Conservation (phyloP, 192 early-diverging fungal genomes). For the Podila verticillata region DNA sequence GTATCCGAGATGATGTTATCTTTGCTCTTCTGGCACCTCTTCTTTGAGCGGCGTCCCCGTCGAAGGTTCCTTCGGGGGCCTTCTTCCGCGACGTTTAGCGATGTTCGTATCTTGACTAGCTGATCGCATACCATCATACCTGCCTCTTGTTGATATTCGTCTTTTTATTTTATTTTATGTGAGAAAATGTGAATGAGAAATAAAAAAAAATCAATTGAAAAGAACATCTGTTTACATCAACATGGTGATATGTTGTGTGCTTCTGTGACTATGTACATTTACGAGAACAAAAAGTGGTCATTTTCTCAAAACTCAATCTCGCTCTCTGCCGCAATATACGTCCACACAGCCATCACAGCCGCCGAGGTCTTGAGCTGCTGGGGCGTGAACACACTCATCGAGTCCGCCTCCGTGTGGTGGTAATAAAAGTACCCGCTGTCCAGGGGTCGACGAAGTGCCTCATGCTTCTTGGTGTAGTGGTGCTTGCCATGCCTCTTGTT, state of each 20-base stretch:
- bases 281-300: background rate
- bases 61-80: slow-evolving; percentile 20
- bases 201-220: slow-evolving; percentile 8
- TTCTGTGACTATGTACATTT: background rate
- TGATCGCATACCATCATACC: slow-evolving; percentile 38
- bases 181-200: background rate
- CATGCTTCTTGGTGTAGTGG: background rate
- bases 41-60: slow-evolving; percentile 49
- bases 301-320: slow-evolving; percentile 24
- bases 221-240: background rate
- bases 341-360: slow-evolving; percentile 65
- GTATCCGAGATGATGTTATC: slow-evolving; percentile 46
- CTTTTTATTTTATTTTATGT: slow-evolving; percentile 2
- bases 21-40: slow-evolving; percentile 51
- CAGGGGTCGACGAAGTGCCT: slow-evolving; percentile 20
- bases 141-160: background rate
- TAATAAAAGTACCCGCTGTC: slow-evolving; percentile 64
- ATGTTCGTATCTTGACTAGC: slow-evolving; percentile 49
- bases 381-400: slow-evolving; percentile 57
- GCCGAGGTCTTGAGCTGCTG: slow-evolving; percentile 62
- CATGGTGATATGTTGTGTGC: too few relatives aligned
- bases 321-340: slow-evolving; percentile 63
- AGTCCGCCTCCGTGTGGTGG: slow-evolving; percentile 63
- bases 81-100: slow-evolving; percentile 49
- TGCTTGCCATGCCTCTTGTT: background rate